These are phyloP conservation scores for Zymoseptoria tritici DNA, from an alignment of 2,329 filamentous ascomycete species.

Conservation along the genomic window DNA sequence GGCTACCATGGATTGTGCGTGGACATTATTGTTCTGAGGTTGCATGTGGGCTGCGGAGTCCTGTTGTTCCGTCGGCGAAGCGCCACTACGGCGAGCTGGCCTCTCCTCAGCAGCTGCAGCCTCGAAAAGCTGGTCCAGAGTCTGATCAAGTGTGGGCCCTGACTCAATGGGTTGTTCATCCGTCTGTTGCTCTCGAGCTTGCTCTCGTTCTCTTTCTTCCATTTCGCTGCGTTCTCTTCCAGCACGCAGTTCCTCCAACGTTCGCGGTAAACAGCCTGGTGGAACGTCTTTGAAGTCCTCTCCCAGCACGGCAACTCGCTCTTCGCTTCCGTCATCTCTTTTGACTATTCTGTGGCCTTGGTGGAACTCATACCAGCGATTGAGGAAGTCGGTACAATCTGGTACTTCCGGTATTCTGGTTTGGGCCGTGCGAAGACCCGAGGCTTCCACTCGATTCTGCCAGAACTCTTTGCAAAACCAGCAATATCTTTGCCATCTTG, in stretches of 20 bases:
- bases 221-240: constrained; percentile 25
- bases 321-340: constrained; percentile 37
- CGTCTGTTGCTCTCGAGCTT: constrained; percentile 6
- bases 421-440: constrained; percentile 36
- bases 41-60: no score
- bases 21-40: constrained; percentile 11
- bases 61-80: background rate
- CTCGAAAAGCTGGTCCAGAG: constrained; percentile 29
- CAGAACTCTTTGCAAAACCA: constrained; percentile 48
- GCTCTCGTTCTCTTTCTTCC: constrained; percentile 17
- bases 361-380: constrained; percentile 44
- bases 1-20: constrained; percentile 23
- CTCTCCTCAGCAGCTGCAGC: constrained; percentile 23
- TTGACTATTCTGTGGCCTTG: constrained; percentile 38
- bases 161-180: constrained; percentile 3
- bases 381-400: constrained; percentile 40
- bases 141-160: constrained; percentile 28
- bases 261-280: constrained; percentile 41
- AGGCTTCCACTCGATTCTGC: constrained; percentile 38
- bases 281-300: constrained; percentile 41
- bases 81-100: background rate
- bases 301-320: constrained; percentile 40
- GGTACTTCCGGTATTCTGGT: constrained; percentile 42
- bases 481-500: constrained; percentile 45
- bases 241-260: constrained; percentile 38